phyloP scores from a whole-genome alignment of 1,139 yeast species.

The Williopsis jadinii region DNA sequence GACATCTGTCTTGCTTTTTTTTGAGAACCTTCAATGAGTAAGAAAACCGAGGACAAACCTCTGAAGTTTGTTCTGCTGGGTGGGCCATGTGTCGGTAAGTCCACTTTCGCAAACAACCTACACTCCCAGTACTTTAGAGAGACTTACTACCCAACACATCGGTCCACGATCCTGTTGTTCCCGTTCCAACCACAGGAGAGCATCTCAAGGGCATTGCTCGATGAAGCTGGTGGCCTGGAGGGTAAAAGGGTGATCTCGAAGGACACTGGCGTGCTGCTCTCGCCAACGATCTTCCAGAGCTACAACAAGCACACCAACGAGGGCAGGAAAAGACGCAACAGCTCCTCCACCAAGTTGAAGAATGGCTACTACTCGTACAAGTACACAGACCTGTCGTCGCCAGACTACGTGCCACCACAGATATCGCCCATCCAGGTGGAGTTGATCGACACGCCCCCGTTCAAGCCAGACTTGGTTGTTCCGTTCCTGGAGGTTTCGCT shows the following conservation, averaged over 20 bases:
- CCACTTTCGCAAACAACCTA: slow-evolving; percentile 33
- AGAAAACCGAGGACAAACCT: slow-evolving; percentile 30
- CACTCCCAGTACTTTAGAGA: slow-evolving; percentile 23
- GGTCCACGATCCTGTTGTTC: slow-evolving; percentile 47
- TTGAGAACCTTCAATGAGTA: neutral
- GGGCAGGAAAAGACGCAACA: slow-evolving; percentile 13
- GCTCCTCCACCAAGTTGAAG: slow-evolving; percentile 10
- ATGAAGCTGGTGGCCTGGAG: slow-evolving; percentile 33
- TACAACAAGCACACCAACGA: slow-evolving; percentile 22
- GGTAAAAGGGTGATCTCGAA: slow-evolving; percentile 25
- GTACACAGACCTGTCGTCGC: slow-evolving; percentile 15
- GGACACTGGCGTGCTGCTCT: slow-evolving; percentile 21
- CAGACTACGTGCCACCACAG: slow-evolving; percentile 34
- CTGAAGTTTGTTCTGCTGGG: slow-evolving; percentile 53
- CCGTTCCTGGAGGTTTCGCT: slow-evolving; percentile 71
- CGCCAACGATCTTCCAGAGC: slow-evolving; percentile 30
- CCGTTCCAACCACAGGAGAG: slow-evolving; percentile 40
- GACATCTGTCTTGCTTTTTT: too few species aligned
- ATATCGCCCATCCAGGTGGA: slow-evolving; percentile 58
- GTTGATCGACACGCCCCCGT: slow-evolving; percentile 67
- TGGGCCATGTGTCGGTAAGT: slow-evolving; percentile 45
- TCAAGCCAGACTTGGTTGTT: slow-evolving; percentile 54
- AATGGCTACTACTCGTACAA: slow-evolving; percentile 19
- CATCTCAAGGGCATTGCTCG: slow-evolving; percentile 39
- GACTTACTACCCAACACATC: slow-evolving; percentile 56